phyloP scores from a whole-genome alignment of 192 early-diverging fungal species.

The Coemansia reversa region DNA sequence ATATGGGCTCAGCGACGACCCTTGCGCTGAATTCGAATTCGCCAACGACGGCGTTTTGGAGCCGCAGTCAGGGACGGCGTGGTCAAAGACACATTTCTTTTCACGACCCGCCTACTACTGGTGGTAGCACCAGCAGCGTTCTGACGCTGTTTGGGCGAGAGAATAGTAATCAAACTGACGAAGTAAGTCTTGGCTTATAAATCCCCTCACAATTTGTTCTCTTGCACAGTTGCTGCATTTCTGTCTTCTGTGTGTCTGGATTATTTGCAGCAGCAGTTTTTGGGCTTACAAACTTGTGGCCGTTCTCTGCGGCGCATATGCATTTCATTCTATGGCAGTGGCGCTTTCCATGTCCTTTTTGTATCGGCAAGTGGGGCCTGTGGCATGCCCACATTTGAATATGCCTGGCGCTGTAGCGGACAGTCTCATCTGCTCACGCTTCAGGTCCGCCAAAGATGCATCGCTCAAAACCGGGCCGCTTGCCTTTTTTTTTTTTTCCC shows the following conservation, averaged over 20 bases:
- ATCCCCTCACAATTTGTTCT: too few species aligned
- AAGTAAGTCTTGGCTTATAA: constrained; percentile 28
- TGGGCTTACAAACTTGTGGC: constrained; percentile 2
- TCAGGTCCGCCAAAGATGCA: neutral
- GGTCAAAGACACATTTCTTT: neutral
- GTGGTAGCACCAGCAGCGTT: constrained; percentile 1
- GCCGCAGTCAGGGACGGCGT: constrained; percentile 15
- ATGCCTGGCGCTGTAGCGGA: neutral
- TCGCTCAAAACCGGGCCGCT: neutral
- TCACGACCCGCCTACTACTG: constrained; percentile 10
- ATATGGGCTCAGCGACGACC: constrained; percentile 17
- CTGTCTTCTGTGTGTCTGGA: neutral
- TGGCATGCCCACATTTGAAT: neutral
- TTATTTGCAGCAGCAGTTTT: neutral
- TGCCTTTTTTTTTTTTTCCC: too few species aligned
- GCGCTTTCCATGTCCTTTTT: neutral
- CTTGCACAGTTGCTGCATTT: neutral
- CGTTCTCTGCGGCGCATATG: neutral
- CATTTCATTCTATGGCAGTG: constrained; percentile 1
- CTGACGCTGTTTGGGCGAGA: constrained; percentile 23
- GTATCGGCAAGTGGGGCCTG: neutral
- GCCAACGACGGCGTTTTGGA: constrained; percentile 25
- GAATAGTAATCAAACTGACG: constrained; percentile 19
- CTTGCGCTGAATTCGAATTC: constrained; percentile 17
- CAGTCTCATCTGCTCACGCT: neutral